Conservation (phyloP, 768 basidiomycete species). For the Suillus subluteus region DNA sequence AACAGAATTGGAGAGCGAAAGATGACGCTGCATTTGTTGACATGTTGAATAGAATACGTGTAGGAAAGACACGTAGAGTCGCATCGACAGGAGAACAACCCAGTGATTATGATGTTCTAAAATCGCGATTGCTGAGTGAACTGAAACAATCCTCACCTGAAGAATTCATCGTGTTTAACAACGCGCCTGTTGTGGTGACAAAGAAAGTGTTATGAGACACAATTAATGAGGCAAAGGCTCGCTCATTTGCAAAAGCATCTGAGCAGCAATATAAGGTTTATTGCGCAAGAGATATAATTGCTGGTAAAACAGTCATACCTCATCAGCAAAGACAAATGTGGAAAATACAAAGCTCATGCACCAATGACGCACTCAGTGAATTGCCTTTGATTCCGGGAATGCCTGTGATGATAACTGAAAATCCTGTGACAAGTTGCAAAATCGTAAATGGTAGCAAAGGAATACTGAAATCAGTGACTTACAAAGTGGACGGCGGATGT, state of each 20-base stretch:
- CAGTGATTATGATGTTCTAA: neutral
- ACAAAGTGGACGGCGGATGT: neutral
- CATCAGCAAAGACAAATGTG: neutral
- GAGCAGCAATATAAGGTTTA: neutral
- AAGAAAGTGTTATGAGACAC: neutral
- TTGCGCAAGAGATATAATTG: neutral
- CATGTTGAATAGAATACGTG: neutral
- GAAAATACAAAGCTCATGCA: neutral
- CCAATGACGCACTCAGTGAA: neutral
- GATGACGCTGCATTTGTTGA: slow-evolving; percentile 25
- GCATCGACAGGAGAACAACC: too few species aligned
- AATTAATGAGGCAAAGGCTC: neutral
- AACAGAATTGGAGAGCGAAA: too few species aligned
- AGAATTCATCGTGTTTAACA: neutral
- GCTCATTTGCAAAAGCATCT: fast-evolving
- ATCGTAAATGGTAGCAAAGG: neutral
- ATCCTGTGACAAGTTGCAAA: neutral
- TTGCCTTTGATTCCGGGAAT: neutral
- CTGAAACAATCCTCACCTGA: fast-evolving
- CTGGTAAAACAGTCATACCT: too few species aligned
- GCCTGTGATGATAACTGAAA: neutral
- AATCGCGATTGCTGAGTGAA: neutral
- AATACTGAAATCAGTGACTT: neutral
- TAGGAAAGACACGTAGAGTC: neutral
- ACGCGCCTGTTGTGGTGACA: neutral